Evolutionary conservation across 2,329 filamentous ascomycete species (phyloP), one percentile per base, ranked within the genome.

Genomic region (Colletotrichum sp.): DNA sequence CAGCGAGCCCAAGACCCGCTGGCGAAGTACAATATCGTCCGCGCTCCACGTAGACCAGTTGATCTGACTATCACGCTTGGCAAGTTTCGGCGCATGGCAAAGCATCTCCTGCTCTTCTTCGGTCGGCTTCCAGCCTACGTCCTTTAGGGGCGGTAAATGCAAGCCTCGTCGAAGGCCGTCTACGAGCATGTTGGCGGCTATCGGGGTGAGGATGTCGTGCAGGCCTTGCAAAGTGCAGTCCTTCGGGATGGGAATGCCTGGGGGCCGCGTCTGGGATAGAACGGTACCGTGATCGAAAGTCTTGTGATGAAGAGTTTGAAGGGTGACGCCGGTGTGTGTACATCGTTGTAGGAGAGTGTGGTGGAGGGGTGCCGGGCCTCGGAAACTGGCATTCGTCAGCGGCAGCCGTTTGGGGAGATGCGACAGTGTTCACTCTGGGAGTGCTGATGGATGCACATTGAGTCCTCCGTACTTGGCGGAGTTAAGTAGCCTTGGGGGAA

Each of bases 401-500:
- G 32, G 36, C n/a, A 21, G 34, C 3, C 21, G 13, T 36, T 48
- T 16, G 6, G 34, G 21, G 13, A 28, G 32, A 32, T 8, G 36
- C 38, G 30, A 30, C 58, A 32, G 7, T 8, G 81, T 87, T 78
- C 87, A 95, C 92, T 97, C 94, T 5, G 96, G 96, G 16, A 99
- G 90, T 32, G 98, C 85, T 1, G 96, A 98, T 2, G 97, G 97
- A 81, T 99, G 97, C 3, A 99, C 90, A 83, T 99, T 99, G 4
- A 99, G 86, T 0, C 97, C 97, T 58, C 96, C 96, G 84, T 97
- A 98, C 79, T 90, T 91, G 28, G 94, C 91, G 2, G 86, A 86
- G 26, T 86, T 86, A 26, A 99, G 87, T 18, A 98, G 91, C 6
- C 95, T 90, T 1, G 90, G 89, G 1, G 97, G 97, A 1, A 99